Percentiles rank a stretch among this genome's conserved stretches.
These are phyloP conservation scores for Thuidium tamariscinum DNA, from an alignment of 225 moss, liverwort and hornwort species.

Conservation along the genomic window DNA sequence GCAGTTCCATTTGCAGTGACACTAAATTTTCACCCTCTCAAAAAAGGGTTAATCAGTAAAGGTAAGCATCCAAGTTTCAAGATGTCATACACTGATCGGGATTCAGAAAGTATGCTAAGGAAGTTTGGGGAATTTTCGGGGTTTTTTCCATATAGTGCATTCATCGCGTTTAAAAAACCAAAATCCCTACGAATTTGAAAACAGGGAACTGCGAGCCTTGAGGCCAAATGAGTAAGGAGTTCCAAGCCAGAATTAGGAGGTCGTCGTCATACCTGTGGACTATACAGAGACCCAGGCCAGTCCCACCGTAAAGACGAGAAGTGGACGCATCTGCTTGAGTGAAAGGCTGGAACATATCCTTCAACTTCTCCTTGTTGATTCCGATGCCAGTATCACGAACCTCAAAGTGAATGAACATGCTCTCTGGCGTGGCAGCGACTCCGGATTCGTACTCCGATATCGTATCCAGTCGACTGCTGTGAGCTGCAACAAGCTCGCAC, in stretches of 20 bases:
- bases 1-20: not conserved
- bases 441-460: not conserved
- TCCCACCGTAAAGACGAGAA: constrained; percentile 71
- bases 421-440: not conserved
- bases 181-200: not conserved
- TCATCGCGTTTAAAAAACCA: not conserved
- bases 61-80: no score
- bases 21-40: not conserved
- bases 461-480: not conserved
- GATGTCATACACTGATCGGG: not conserved
- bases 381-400: constrained; percentile 68
- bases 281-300: constrained; percentile 67
- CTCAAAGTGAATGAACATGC: constrained; percentile 47
- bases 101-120: no score
- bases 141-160: not conserved
- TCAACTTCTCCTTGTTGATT: constrained; percentile 38
- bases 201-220: not conserved
- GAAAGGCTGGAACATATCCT: constrained; percentile 72
- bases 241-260: not conserved
- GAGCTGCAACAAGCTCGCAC: not conserved
- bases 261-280: constrained; percentile 48
- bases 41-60: not conserved
- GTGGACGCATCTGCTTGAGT: constrained; percentile 75
- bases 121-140: no score
- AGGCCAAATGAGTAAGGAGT: not conserved